Evolutionary conservation across 345 rosid genomes (phyloP).

Genomic region (Physaria fendleri): DNA sequence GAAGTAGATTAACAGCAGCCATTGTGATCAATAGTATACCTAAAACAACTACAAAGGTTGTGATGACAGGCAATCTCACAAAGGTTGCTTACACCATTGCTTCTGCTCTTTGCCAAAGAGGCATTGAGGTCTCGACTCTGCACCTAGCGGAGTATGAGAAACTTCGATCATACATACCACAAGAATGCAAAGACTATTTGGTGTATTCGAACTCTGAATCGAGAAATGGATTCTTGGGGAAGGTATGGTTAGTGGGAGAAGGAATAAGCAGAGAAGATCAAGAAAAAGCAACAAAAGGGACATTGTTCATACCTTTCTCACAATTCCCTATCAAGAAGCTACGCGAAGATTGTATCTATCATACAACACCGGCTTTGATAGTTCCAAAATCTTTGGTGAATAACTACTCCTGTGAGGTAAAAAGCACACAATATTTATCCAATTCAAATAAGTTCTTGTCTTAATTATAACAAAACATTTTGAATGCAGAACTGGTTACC

Average conservation of each 20-base stretch:
- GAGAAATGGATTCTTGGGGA: neutral
- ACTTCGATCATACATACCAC: constrained; percentile 24
- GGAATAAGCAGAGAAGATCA: constrained; percentile 43
- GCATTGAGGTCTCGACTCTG: constrained; percentile 35
- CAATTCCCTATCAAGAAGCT: constrained; percentile 45
- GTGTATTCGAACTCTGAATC: constrained; percentile 18
- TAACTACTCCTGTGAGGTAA: constrained; percentile 64
- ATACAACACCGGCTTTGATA: constrained; percentile 47
- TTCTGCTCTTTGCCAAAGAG: constrained; percentile 33
- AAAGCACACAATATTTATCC: neutral
- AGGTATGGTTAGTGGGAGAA: constrained; percentile 71
- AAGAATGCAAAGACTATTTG: constrained; percentile 19
- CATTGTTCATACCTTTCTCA: constrained; percentile 31
- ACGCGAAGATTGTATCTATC: constrained; percentile 54
- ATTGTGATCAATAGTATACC: constrained; percentile 41
- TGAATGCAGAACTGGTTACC: constrained; percentile 57
- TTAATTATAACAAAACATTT: neutral
- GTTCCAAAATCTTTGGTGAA: constrained; percentile 46
- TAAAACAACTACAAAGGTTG: constrained; percentile 30
- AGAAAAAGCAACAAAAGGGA: constrained; percentile 34
- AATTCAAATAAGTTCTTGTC: neutral
- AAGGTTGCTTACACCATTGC: constrained; percentile 37
- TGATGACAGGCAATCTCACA: constrained; percentile 38
- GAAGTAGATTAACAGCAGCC: constrained; percentile 49
- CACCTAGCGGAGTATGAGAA: constrained; percentile 29